Percentiles rank a stretch among this genome's conserved stretches.
These are phyloP conservation scores for Dentipellis fragilis DNA, from an alignment of 768 basidiomycete genomes.

Conservation along the genomic window DNA sequence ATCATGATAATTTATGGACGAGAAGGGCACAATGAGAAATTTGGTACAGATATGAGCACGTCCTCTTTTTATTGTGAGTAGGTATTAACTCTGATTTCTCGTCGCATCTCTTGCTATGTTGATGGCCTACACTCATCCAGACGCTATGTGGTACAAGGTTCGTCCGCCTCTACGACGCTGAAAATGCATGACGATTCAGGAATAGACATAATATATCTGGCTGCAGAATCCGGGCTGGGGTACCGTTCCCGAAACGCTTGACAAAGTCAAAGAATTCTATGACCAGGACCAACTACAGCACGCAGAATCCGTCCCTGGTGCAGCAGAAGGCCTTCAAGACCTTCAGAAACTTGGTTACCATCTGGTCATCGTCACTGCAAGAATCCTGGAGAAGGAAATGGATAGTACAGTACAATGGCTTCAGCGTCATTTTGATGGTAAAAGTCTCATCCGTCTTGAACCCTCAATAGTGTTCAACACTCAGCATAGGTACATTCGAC, in stretches of 20 bases:
- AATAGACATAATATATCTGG: background rate
- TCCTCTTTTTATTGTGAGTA: conserved; percentile 10
- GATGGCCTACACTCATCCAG: background rate
- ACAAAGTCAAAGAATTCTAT: conserved; percentile 10
- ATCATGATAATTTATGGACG: background rate
- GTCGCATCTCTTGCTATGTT: background rate
- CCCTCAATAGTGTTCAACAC: background rate
- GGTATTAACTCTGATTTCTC: background rate
- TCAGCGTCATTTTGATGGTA: conserved; percentile 9
- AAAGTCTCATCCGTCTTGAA: background rate
- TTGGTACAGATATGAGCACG: conserved; percentile 7
- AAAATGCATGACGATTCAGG: background rate
- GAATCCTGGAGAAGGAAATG: conserved; percentile 1
- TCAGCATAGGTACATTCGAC: conserved; percentile 1
- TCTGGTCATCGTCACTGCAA: conserved; percentile 6
- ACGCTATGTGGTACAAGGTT: conserved; percentile 12
- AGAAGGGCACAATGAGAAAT: conserved; percentile 12
- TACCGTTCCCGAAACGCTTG: conserved; percentile 4
- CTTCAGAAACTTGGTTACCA: conserved; percentile 4
- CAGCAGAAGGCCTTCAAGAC: conserved; percentile 4
- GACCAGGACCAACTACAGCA: conserved; percentile 7
- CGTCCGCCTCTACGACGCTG: background rate
- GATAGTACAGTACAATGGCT: conserved; percentile 9
- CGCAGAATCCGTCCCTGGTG: conserved; percentile 6
- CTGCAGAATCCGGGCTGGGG: conserved; percentile 13